phyloP scores from a whole-genome alignment of 805 yeast species.

The Soucietia sequanensis region DNA sequence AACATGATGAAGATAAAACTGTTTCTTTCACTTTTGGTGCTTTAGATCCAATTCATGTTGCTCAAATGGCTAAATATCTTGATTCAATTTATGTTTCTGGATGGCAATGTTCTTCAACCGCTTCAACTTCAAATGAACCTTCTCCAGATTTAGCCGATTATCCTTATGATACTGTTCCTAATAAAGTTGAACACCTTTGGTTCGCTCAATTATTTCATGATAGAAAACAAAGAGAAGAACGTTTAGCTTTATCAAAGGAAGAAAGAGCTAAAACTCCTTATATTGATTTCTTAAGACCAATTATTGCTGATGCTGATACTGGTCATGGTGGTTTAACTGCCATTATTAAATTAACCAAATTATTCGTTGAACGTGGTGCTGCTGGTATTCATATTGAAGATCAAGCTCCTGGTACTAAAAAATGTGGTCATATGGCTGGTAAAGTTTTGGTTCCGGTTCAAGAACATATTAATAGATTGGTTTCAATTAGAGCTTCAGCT shows the following conservation, averaged over 20 bases:
- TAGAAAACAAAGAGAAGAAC: conserved; percentile 89
- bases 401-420: conserved; percentile 98
- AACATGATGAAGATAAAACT: conserved; percentile 71
- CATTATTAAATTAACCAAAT: conserved; percentile 88
- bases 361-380: conserved; percentile 97
- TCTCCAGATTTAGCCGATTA: conserved; percentile 98
- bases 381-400: conserved; percentile 99
- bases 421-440: conserved; percentile 99
- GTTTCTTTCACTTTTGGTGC: conserved; percentile 94
- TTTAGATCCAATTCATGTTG: conserved; percentile 89
- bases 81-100: conserved; percentile 94
- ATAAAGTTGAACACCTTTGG: conserved; percentile 95
- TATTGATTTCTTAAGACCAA: conserved; percentile 89
- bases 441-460: conserved; percentile 96
- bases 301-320: conserved; percentile 96
- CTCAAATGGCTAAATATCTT: conserved; percentile 95
- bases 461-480: conserved; percentile 92
- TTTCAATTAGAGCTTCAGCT: conserved; percentile 92
- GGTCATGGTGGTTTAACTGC: conserved; percentile 99
- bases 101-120: conserved; percentile 98
- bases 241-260: conserved; percentile 57
- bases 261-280: conserved; percentile 71
- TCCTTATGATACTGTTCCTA: conserved; percentile 98
- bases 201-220: conserved; percentile 97
- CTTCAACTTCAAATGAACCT: conserved; percentile 96